Percentiles rank a stretch among this genome's conserved stretches.
Evolutionary conservation across 169 alveolate genomes (phyloP).

Genomic region (Plasmodium inui): DNA sequence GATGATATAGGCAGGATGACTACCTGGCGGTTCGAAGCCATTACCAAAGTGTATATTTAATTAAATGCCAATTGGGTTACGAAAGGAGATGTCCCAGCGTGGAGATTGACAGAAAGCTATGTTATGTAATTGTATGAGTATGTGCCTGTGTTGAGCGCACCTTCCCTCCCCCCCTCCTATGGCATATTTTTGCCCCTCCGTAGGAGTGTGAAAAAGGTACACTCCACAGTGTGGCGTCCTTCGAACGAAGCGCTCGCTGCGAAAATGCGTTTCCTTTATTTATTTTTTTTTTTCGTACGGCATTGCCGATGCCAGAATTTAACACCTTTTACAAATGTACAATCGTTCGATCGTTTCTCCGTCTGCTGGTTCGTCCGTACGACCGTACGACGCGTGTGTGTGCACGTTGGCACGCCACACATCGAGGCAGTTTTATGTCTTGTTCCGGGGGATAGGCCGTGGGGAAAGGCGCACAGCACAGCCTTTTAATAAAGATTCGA

Average conservation of each 20-base stretch:
- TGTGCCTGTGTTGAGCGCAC: not conserved
- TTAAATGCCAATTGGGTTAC: not conserved
- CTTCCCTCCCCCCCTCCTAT: not conserved
- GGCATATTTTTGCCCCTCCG: not conserved
- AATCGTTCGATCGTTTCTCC: not conserved
- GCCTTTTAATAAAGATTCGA: constrained; percentile 1
- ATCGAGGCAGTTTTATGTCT: not conserved
- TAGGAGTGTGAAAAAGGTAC: not conserved
- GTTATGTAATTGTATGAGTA: not conserved
- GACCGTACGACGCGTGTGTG: not conserved
- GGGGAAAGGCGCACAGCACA: not conserved
- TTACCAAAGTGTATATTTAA: not conserved
- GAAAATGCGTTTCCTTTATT: not conserved
- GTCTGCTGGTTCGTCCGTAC: not conserved
- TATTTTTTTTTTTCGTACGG: not conserved
- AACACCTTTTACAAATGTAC: not conserved
- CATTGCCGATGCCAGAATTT: constrained; percentile 10
- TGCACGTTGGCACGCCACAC: not conserved
- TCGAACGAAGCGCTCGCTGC: not conserved
- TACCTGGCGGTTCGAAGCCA: not conserved
- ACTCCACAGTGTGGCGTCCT: not conserved
- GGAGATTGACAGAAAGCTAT: not conserved
- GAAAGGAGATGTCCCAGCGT: not conserved
- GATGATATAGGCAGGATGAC: not conserved
- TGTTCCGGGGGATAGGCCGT: not conserved